Evolutionary conservation across 2,329 filamentous ascomycete species (phyloP), one percentile per base, ranked within the genome.

Genomic region (Cladobotryum mycophilum): DNA sequence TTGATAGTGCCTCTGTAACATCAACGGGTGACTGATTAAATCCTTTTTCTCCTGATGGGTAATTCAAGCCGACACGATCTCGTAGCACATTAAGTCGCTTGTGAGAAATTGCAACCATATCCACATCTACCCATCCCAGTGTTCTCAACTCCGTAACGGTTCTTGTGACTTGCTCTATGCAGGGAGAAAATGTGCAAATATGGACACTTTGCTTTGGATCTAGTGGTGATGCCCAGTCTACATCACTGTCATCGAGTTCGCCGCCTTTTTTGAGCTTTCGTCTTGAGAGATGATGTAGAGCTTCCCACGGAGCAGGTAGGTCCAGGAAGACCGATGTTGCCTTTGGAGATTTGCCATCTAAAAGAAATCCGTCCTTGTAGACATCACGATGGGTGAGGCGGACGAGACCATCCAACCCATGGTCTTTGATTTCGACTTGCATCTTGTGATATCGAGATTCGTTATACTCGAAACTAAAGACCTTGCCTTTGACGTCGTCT

Each of bases 151-250:
- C 81, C 11, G 88, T 85, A 48, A 96, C 84, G 0, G 93, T 97
- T 50, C 84, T 82, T 48, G 87, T 89, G 18, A 95, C 92, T 72
- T 99, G 93, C 70, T 99, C 93, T 57, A 99, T 95, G 68, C 93
- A 99, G 0, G 93, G 93, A 1, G 88, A 95, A 71, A 99, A 99
- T 1, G 90, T 95, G 73, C 93, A 99, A 49, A 99, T 79, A 63
- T 93, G 79, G 1, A 85, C 81, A 5, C 86, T 79, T 40, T 80
- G 78, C n/a, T 78, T 76, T 0, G 88, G 83, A 58, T 93, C 85
- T 11, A 97, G 76, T 1, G 81, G 76, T 1, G 81, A 84, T 14
- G 76, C 64, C 72, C 78, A 83, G 37, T 51, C 58, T 20, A 56
- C 44, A 44, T 60, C 51, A 14, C 54, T 55, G n/a, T 64, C 59